These are phyloP conservation scores for Fusarium virguliforme DNA, from an alignment of 2,329 filamentous ascomycete species.

Conservation along the genomic window DNA sequence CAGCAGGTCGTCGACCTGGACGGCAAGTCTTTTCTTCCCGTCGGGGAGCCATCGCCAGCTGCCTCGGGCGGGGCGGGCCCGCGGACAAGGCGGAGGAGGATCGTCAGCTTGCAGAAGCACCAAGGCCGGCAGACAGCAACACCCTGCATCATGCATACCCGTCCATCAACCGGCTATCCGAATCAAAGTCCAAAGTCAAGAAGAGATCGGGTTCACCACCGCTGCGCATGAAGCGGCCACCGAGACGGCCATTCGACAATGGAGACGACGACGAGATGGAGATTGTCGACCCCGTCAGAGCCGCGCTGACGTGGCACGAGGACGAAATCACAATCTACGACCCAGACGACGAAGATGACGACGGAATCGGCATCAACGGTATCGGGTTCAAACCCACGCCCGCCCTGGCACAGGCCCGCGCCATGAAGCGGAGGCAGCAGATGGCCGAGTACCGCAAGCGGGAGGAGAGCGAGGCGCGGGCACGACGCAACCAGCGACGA, in stretches of 20 bases:
- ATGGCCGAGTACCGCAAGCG: slow-evolving; percentile 74
- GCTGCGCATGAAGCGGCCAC: slow-evolving; percentile 50
- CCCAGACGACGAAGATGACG: slow-evolving; percentile 76
- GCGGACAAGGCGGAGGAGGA: slow-evolving; percentile 22
- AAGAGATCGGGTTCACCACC: slow-evolving; percentile 61
- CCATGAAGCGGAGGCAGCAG: slow-evolving; percentile 72
- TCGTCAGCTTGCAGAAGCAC: slow-evolving; percentile 18
- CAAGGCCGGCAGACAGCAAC: slow-evolving; percentile 34
- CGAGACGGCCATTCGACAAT: slow-evolving; percentile 41
- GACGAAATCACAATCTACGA: slow-evolving; percentile 79
- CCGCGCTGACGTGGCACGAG: slow-evolving; percentile 77
- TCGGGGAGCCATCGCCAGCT: slow-evolving; percentile 10
- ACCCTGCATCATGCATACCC: slow-evolving; percentile 56
- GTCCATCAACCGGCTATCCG: slow-evolving; percentile 59
- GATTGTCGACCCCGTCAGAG: slow-evolving; percentile 69
- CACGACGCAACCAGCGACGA: slow-evolving; percentile 68
- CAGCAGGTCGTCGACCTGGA: slow-evolving; percentile 29
- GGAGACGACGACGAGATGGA: slow-evolving; percentile 55
- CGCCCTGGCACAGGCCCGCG: slow-evolving; percentile 71
- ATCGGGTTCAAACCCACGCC: slow-evolving; percentile 77
- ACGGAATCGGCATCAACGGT: slow-evolving; percentile 77
- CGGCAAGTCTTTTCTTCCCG: slow-evolving; percentile 22
- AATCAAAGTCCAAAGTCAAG: slow-evolving; percentile 58
- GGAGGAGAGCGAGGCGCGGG: slow-evolving; percentile 73
- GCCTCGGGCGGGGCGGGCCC: not conserved